phyloP scores from a whole-genome alignment of 1,284 basidiomycete species.

The Ustilago trichophora region DNA sequence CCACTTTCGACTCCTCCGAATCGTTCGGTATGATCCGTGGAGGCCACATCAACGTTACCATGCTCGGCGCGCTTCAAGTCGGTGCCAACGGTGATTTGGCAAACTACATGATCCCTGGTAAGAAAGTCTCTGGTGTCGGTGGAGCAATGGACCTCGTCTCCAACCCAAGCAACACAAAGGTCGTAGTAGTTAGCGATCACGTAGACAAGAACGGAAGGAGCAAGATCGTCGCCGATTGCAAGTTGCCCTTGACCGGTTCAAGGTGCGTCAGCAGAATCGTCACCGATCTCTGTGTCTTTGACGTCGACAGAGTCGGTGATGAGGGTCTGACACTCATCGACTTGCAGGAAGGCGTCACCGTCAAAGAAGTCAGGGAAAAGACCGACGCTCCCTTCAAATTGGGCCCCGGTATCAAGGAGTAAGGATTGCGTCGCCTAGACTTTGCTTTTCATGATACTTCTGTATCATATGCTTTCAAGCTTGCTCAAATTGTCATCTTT shows the following conservation, averaged over 20 bases:
- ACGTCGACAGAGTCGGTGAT: slow-evolving; percentile 76
- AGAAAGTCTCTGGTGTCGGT: slow-evolving; percentile 80
- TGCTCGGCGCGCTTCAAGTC: slow-evolving; percentile 92
- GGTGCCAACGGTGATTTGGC: slow-evolving; percentile 92
- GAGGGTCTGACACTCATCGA: slow-evolving; percentile 82
- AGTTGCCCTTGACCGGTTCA: slow-evolving; percentile 85
- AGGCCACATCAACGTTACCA: slow-evolving; percentile 92
- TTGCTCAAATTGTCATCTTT: too few relatives aligned
- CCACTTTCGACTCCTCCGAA: slow-evolving; percentile 89
- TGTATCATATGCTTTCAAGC: neutral
- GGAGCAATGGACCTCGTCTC: slow-evolving; percentile 84
- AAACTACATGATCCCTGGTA: slow-evolving; percentile 97
- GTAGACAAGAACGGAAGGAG: slow-evolving; percentile 85
- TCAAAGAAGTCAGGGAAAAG: slow-evolving; percentile 85
- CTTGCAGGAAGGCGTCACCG: slow-evolving; percentile 80
- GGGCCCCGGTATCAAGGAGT: slow-evolving; percentile 19
- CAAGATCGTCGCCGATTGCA: slow-evolving; percentile 85
- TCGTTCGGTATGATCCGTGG: slow-evolving; percentile 94
- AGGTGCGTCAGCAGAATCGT: slow-evolving; percentile 87
- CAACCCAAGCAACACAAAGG: slow-evolving; percentile 54
- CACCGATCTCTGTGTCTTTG: slow-evolving; percentile 87
- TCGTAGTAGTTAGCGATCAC: slow-evolving; percentile 87
- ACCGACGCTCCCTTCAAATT: slow-evolving; percentile 79
- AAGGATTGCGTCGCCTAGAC: neutral
- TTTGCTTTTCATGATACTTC: too few relatives aligned